Base-by-base conservation (phyloP, 441 rosid species). In the Jatropha multifida region DNA sequence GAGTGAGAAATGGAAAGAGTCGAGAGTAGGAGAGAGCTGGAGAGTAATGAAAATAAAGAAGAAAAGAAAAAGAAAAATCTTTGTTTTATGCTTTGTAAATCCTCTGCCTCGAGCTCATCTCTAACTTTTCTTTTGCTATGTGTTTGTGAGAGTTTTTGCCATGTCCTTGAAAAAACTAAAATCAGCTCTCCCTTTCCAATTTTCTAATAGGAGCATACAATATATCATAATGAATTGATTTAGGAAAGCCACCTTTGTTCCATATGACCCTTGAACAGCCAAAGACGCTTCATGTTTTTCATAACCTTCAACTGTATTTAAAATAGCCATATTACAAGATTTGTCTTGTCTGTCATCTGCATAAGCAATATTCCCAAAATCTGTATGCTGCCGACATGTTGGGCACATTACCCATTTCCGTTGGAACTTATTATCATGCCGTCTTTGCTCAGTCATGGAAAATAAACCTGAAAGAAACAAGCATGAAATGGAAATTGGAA, bases 401-500 rank as follows among this genome's bases (percentile, higher is more conserved):
- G 99, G 98, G 83, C 99, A 96, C 94, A 90, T 89, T 60, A 93
- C 88, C 99, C 98, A 92, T 83, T 88, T 89, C 41, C 61, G 81
- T 77, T 56, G 88, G 76, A 79, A 72, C 61, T 81, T 86, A 56
- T 40, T 81, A 49, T 86, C 90, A 74, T 79, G 86, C 67, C 72
- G 75, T 69, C 79, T 80, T 49, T 77, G 86, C 86, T 95, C 99
- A 14, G 95, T 93, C 94, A 95, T 81, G 46, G 89, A 85, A 77
- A 95, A 88, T 68, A 93, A 86, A 74, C 99, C 99, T 95, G 83
- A 65, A 79, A 61, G 71, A 69, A 74, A 40, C 20, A 67, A 79
- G 71, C 56, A 69, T 59, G 38, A 69, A 78, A 44, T 54, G 37
- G n/a, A 69, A 69, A 78, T 41, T 61, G 56, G 48, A 60, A 32